These are phyloP conservation scores for Diatrype stigma DNA, from an alignment of 2,329 filamentous ascomycete species.

Conservation along the genomic window DNA sequence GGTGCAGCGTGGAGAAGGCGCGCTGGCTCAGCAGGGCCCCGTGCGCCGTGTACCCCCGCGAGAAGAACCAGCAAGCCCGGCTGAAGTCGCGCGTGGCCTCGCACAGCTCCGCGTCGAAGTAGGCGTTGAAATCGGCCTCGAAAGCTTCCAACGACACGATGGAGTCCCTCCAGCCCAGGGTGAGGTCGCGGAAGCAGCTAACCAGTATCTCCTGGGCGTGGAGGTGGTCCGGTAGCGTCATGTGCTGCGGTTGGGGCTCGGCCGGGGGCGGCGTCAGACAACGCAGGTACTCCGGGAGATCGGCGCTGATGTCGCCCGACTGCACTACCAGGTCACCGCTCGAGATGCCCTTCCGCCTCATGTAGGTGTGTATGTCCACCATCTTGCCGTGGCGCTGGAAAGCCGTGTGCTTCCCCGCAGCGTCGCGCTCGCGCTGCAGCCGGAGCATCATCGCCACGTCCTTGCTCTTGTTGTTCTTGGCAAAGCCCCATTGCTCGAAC, in stretches of 20 bases:
- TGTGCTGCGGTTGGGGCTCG: constrained; percentile 11
- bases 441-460: constrained; percentile 20
- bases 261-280: constrained; percentile 15
- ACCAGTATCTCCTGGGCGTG: constrained; percentile 16
- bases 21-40: constrained; percentile 13
- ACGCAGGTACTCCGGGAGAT: constrained; percentile 15
- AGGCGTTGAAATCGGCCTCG: constrained; percentile 11
- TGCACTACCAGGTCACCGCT: constrained; percentile 8
- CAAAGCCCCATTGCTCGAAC: constrained; percentile 21
- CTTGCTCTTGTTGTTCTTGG: constrained; percentile 21
- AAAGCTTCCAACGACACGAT: constrained; percentile 7
- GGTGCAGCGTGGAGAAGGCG: constrained; percentile 13
- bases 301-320: constrained; percentile 3
- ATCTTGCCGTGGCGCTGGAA: constrained; percentile 20
- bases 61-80: constrained; percentile 18
- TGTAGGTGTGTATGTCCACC: constrained; percentile 20
- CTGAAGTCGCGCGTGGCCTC: constrained; percentile 19
- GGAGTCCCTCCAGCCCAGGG: constrained; percentile 12
- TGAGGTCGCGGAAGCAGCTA: constrained; percentile 14
- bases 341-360: constrained; percentile 16
- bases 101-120: constrained; percentile 14
- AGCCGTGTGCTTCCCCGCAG: constrained; percentile 17
- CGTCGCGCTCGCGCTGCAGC: constrained; percentile 15
- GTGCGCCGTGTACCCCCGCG: constrained; percentile 9
- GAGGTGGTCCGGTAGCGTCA: constrained; percentile 14